Evolutionary conservation across 805 yeast genomes (phyloP).

Genomic region (Candida palmyrensis): DNA sequence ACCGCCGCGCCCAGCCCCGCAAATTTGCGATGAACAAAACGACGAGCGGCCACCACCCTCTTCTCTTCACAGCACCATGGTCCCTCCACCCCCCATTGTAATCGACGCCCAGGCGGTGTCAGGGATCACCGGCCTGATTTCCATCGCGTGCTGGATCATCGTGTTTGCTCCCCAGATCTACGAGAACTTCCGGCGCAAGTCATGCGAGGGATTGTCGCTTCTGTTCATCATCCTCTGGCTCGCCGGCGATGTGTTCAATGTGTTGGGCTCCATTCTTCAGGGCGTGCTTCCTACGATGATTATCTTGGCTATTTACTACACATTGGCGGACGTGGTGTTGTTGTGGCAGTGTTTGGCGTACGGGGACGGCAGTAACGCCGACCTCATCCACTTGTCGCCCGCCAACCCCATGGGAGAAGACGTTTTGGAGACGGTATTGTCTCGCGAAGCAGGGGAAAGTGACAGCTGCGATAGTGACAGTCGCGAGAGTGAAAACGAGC

Average conservation of each 20-base stretch:
- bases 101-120: slow-evolving; percentile 67
- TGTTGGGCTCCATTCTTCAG: slow-evolving; percentile 84
- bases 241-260: slow-evolving; percentile 90
- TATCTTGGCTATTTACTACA: slow-evolving; percentile 85
- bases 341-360: slow-evolving; percentile 80
- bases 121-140: slow-evolving; percentile 81
- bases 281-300: slow-evolving; percentile 94
- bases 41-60: too few relatives aligned
- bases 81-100: slow-evolving; percentile 62
- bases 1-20: neutral
- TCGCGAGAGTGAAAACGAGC: slow-evolving; percentile 13
- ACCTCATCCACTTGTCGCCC: slow-evolving; percentile 78
- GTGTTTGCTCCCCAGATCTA: slow-evolving; percentile 96
- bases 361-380: slow-evolving; percentile 58
- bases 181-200: slow-evolving; percentile 80
- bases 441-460: slow-evolving; percentile 24
- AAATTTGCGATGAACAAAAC: too few relatives aligned
- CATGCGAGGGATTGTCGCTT: slow-evolving; percentile 86
- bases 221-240: slow-evolving; percentile 88
- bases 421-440: slow-evolving; percentile 56
- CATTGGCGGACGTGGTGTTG: slow-evolving; percentile 82
- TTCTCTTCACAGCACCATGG: slow-evolving; percentile 23
- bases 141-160: slow-evolving; percentile 96
- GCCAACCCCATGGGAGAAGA: slow-evolving; percentile 79
- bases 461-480: slow-evolving; percentile 17